Evolutionary conservation across 768 basidiomycete genomes (phyloP).

Genomic region (Lepiota subincarnata): DNA sequence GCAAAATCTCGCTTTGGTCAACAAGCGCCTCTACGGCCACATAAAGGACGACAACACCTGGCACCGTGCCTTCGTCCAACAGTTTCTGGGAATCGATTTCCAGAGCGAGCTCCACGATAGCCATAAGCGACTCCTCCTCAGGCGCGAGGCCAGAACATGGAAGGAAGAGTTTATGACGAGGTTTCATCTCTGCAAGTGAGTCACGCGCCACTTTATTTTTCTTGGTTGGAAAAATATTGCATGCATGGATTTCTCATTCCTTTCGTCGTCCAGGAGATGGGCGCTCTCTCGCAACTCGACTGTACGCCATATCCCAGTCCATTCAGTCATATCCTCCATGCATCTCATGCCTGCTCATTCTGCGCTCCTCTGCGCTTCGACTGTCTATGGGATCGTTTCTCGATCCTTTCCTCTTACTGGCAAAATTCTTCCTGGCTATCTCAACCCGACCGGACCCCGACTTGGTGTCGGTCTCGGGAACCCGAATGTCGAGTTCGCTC

Average conservation of each 20-base stretch:
- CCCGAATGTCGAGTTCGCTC: conserved; percentile 71
- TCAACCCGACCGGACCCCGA: conserved; percentile 59
- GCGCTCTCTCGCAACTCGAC: conserved; percentile 55
- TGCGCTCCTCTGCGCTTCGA: conserved; percentile 57
- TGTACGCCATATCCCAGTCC: conserved; percentile 60
- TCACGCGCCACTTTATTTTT: conserved; percentile 4
- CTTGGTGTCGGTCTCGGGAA: conserved; percentile 63
- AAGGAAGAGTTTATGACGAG: conserved; percentile 62
- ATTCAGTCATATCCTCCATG: conserved; percentile 51
- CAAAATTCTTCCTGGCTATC: conserved; percentile 63
- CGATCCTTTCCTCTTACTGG: conserved; percentile 71
- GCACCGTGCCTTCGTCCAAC: conserved; percentile 67
- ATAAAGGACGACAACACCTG: conserved; percentile 78
- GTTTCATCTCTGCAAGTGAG: conserved; percentile 51
- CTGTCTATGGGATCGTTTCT: conserved; percentile 66
- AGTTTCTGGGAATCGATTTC: conserved; percentile 63
- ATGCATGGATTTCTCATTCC: not conserved
- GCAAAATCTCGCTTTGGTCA: conserved; percentile 50
- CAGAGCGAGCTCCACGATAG: conserved; percentile 51
- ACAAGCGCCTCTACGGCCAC: conserved; percentile 53
- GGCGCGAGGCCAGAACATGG: conserved; percentile 60
- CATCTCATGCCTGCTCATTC: conserved; percentile 57
- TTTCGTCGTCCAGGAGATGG: conserved; percentile 56
- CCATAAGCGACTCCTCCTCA: conserved; percentile 46
- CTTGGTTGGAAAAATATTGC: conserved; percentile 3